These are phyloP conservation scores for Zygosaccharomyces sapae DNA, from an alignment of 1,139 yeast genomes.

Conservation along the genomic window DNA sequence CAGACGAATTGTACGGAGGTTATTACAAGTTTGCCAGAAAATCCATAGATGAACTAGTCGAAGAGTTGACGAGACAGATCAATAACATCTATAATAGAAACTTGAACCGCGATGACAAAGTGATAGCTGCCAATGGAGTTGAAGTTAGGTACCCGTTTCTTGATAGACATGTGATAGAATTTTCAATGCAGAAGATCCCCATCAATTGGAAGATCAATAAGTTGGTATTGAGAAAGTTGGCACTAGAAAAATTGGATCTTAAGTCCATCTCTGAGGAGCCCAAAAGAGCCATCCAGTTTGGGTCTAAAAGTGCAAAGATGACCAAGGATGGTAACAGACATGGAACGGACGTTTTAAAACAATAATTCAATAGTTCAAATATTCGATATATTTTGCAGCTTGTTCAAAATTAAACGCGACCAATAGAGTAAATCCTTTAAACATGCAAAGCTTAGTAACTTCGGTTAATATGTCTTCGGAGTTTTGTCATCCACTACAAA, in stretches of 20 bases:
- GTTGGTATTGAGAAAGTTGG: constrained; percentile 58
- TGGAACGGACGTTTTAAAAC: constrained; percentile 37
- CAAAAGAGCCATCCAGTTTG: constrained; percentile 96
- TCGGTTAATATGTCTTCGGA: constrained; percentile 67
- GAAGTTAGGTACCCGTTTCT: constrained; percentile 88
- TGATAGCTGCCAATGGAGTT: constrained; percentile 78
- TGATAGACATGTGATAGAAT: constrained; percentile 56
- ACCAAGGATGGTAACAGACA: constrained; percentile 37
- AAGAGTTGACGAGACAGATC: constrained; percentile 67
- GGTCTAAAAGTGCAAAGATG: constrained; percentile 92
- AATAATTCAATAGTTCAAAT: constrained; percentile 22
- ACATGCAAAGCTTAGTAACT: constrained; percentile 64
- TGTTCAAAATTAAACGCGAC: constrained; percentile 82
- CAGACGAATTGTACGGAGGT: constrained; percentile 94
- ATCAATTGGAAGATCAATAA: constrained; percentile 60
- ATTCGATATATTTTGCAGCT: constrained; percentile 70
- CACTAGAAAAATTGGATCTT: constrained; percentile 46
- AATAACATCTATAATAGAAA: constrained; percentile 71
- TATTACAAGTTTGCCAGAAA: constrained; percentile 49
- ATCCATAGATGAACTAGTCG: constrained; percentile 37
- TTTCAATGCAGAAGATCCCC: constrained; percentile 48
- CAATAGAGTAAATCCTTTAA: constrained; percentile 65
- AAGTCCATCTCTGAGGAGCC: constrained; percentile 62
- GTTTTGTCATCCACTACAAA: constrained; percentile 77
- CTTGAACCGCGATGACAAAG: constrained; percentile 87